phyloP scores from a whole-genome alignment of 352 stramenopile genomes.

The Phytophthora colocasiae region DNA sequence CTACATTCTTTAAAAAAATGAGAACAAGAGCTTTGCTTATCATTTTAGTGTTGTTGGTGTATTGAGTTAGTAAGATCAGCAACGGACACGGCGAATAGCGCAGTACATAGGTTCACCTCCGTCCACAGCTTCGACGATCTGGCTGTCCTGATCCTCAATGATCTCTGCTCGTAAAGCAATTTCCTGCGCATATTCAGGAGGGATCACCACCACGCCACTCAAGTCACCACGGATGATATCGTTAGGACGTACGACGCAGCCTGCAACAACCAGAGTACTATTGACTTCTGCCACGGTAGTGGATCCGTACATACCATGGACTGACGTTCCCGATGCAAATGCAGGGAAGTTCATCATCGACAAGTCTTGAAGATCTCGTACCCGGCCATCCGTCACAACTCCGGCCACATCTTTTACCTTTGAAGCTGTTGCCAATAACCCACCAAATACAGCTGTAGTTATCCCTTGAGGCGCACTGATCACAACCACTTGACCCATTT shows the following conservation, averaged over 20 bases:
- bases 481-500: constrained; percentile 80
- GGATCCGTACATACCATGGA: constrained; percentile 70
- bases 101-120: no score
- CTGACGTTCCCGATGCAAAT: constrained; percentile 75
- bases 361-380: constrained; percentile 81
- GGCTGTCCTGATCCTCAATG: constrained; percentile 85
- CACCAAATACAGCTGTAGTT: constrained; percentile 74
- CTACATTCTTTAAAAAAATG: constrained; percentile 11
- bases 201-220: constrained; percentile 84
- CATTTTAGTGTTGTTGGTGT: no score
- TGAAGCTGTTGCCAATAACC: constrained; percentile 70
- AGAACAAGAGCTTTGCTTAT: no score
- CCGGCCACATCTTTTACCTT: constrained; percentile 72
- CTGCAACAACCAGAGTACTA: constrained; percentile 67
- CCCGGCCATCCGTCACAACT: constrained; percentile 77
- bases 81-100: no score
- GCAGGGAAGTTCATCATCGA: constrained; percentile 70
- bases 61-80: no score
- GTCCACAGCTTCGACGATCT: constrained; percentile 75
- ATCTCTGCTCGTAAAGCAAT: constrained; percentile 76
- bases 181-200: constrained; percentile 67
- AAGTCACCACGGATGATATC: constrained; percentile 84
- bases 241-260: constrained; percentile 73
- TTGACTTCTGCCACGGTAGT: constrained; percentile 75
- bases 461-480: constrained; percentile 67